Evolutionary conservation across 2,329 filamentous ascomycete species (phyloP), one percentile per base, ranked within the genome.

Genomic region (Fusarium temperatum): DNA sequence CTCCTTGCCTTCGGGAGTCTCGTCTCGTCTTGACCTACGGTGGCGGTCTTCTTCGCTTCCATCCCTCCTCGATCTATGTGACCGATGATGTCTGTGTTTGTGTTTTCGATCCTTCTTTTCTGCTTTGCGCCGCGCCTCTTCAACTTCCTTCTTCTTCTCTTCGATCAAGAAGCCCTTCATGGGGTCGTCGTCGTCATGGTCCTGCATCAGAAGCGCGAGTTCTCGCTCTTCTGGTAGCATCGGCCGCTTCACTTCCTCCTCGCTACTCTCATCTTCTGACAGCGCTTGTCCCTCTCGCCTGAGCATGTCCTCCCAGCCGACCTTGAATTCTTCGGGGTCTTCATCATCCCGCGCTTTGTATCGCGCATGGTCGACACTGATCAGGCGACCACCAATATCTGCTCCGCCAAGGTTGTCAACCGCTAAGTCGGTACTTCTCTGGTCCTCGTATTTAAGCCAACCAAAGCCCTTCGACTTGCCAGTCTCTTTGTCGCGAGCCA

Each of bases 361-460:
- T 60, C 95, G 87, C 32, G 95, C 94, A 83, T 99, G 96, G 81
- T 99, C 96, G 18, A 99, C 96, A 68, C 93, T 90, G 47, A 99
- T 83, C 66, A 96, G 83, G 47, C 95, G 88, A 6, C 95, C 95
- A 80, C 94, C 87, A 24, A 99, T 91, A 36, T 91, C 93, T 14
- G 95, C 92, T 38, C 96, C 96, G 44, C 95, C 93, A 10, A 99
- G 85, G 81, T 99, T 99, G 84, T 99, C 96, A 15, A 99, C 97
- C 0, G 97, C 96, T 47, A 99, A 85, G 83, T 98, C 96, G 71
- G 94, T 97, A 84, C 95, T 98, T 76, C 96, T 89, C 85, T 99
- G 96, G 83, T 99, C 96, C 82, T 99, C 96, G 83, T 98, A 99
- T 81, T 99, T 99, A 66, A 99, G 88, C 88, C 97, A 99, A 6